phyloP scores from a whole-genome alignment of 179 eudicot species.

The Spinacia oleracea region DNA sequence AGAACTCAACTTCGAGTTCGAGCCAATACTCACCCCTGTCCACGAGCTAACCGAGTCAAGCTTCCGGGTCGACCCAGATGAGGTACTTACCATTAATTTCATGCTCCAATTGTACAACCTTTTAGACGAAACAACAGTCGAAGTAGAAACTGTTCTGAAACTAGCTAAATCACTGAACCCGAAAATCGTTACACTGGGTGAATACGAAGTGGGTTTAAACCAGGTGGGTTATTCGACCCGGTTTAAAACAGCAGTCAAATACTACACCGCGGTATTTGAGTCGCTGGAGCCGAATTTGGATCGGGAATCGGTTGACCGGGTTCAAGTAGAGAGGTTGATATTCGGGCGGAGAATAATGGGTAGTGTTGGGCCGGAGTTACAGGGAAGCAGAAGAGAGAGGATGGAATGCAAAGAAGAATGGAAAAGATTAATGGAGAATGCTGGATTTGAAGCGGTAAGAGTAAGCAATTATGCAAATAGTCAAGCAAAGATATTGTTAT shows the following conservation, averaged over 20 bases:
- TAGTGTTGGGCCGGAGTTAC: conserved; percentile 51
- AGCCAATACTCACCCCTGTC: conserved; percentile 52
- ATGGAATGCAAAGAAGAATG: conserved; percentile 72
- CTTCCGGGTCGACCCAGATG: conserved; percentile 66
- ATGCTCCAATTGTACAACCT: conserved; percentile 84
- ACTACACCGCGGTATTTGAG: conserved; percentile 70
- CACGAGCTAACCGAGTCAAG: conserved; percentile 49
- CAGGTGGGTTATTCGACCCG: conserved; percentile 51
- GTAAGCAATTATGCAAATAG: conserved; percentile 87
- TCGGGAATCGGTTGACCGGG: conserved; percentile 61
- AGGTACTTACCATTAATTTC: conserved; percentile 73
- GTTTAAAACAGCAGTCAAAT: conserved; percentile 58
- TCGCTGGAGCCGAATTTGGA: conserved; percentile 70
- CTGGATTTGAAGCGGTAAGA: conserved; percentile 59
- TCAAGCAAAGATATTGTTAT: conserved; percentile 75
- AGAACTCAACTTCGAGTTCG: conserved; percentile 74
- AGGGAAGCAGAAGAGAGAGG: conserved; percentile 47
- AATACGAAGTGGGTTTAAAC: conserved; percentile 77
- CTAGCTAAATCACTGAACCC: conserved; percentile 75
- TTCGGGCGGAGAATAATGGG: conserved; percentile 65
- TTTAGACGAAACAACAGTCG: conserved; percentile 44
- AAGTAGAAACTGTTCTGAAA: conserved; percentile 55
- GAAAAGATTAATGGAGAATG: conserved; percentile 58
- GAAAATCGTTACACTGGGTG: conserved; percentile 68
- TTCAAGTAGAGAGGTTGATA: conserved; percentile 51